phyloP scores from a whole-genome alignment of 2,329 filamentous ascomycete genomes.

The Shiraia sp. region DNA sequence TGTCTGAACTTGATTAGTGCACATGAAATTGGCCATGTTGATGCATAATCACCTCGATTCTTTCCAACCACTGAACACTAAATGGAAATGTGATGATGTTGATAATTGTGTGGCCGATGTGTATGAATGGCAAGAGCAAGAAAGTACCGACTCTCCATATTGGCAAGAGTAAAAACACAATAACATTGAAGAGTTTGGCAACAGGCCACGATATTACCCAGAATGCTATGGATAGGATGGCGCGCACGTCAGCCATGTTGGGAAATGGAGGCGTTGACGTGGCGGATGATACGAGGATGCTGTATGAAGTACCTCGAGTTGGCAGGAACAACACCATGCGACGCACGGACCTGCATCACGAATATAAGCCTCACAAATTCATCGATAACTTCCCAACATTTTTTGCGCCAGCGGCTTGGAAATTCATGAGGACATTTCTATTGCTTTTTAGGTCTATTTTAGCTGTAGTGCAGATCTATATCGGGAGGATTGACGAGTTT shows the following conservation, averaged over 20 bases:
- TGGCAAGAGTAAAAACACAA: conserved; percentile 50
- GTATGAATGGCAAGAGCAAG: conserved; percentile 55
- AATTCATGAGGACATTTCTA: no score
- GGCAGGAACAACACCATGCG: conserved; percentile 8
- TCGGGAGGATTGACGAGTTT: no score
- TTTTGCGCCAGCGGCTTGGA: no score
- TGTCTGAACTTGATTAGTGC: conserved; percentile 37
- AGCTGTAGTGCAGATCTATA: neutral
- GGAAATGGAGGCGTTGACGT: neutral
- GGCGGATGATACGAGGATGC: neutral
- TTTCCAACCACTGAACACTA: conserved; percentile 49
- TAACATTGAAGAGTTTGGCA: conserved; percentile 42
- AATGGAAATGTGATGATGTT: conserved; percentile 54
- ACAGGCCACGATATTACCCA: conserved; percentile 46
- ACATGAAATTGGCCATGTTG: no score
- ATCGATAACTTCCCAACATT: no score
- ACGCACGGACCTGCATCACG: conserved; percentile 5
- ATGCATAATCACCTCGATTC: conserved; percentile 56
- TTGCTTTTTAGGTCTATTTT: no score
- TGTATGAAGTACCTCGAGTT: neutral
- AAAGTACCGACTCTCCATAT: conserved; percentile 54
- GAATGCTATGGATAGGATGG: conserved; percentile 31
- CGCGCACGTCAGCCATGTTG: conserved; percentile 36
- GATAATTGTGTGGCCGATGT: conserved; percentile 50
- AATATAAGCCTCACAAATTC: no score